Evolutionary conservation across 192 early-diverging fungal genomes (phyloP), one percentile per base, ranked within the genome.

Genomic region (Chytriomyces sp.): DNA sequence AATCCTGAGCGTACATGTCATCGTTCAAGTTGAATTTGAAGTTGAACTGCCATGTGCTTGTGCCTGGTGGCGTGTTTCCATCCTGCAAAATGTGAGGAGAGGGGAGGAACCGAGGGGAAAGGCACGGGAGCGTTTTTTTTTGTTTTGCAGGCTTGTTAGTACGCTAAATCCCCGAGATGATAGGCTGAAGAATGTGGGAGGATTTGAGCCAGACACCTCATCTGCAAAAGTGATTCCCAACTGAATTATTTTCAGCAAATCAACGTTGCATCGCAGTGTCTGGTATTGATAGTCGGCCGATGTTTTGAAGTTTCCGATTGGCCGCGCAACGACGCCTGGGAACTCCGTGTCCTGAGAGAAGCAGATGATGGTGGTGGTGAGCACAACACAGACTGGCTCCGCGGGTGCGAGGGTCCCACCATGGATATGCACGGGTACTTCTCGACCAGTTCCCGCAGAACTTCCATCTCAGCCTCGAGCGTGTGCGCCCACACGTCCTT

Each of bases 1-100:
- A 99, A 81, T 98, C 95, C 83, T 96, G 97, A 11, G 98, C 98
- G 79, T 97, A 99, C 98, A 99, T 99, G 84, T 98, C 97, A 50
- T 92, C 91, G 63, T 82, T 85, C 61, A 99, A 79, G 78, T 91
- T 94, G 80, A 99, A 99, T 79, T 93, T 95, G 87, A 99, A 99
- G 89, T 99, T 98, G 85, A 99, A 99, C 85, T 99, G 98, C 96
- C 97, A 99, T 43, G 95, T 96, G 81, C 93, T 94, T 13, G 89
- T 91, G 70, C 92, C 94, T 57, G 89, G 89, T 57, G 98, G 95
- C 26, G 91, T 78, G 49, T 94, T 92, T 65, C 98, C 98, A 35
- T 92, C 72, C 76, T 75, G 63, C 2, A 26, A 53, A 16, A 50
- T 4, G 35, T 35, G 4, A 35, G 35, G 35, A 4, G 35, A 35